A percentile compares a stretch with the other conserved stretches of the same genome.
phyloP scores from a whole-genome alignment of 2,329 filamentous ascomycete species.

The Colletotrichum ledebouriae region DNA sequence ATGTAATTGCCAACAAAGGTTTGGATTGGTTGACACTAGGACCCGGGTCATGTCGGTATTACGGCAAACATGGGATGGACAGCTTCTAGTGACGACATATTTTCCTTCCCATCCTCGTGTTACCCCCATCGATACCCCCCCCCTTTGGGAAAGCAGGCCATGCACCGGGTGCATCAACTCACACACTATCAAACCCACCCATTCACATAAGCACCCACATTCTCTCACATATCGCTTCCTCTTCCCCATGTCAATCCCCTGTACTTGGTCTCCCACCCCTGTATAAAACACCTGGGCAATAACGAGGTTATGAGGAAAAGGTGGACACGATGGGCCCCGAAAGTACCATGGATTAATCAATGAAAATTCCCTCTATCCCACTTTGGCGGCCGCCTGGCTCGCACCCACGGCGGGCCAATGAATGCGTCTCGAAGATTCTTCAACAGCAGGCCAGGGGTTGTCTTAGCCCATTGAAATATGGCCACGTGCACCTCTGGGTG shows the following conservation, averaged over 20 bases:
- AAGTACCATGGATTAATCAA: constrained; percentile 39
- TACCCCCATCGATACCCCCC: constrained; percentile 34
- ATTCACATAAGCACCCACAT: constrained; percentile 21
- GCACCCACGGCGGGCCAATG: constrained; percentile 34
- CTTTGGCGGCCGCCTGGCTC: constrained; percentile 36
- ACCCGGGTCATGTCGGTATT: constrained; percentile 33
- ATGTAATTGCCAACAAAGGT: constrained; percentile 10
- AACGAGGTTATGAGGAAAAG: constrained; percentile 39
- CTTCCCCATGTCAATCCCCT: constrained; percentile 35
- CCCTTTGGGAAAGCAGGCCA: constrained; percentile 13
- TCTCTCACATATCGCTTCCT: constrained; percentile 37
- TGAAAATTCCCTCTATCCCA: constrained; percentile 41
- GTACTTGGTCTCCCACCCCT: constrained; percentile 29
- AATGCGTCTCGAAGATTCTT: constrained; percentile 38
- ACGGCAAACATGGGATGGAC: constrained; percentile 34
- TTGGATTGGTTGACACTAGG: constrained; percentile 28
- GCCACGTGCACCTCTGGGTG: constrained; percentile 42
- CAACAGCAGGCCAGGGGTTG: constrained; percentile 39
- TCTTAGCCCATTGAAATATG: constrained; percentile 39
- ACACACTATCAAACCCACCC: constrained; percentile 26
- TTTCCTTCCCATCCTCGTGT: constrained; percentile 18
- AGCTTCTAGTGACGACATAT: constrained; percentile 40
- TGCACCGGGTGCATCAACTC: constrained; percentile 24
- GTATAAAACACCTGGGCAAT: constrained; percentile 35
- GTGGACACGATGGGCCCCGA: constrained; percentile 39